These are phyloP conservation scores for Lagenidium giganteum DNA, from an alignment of 352 stramenopile species.

Conservation along the genomic window DNA sequence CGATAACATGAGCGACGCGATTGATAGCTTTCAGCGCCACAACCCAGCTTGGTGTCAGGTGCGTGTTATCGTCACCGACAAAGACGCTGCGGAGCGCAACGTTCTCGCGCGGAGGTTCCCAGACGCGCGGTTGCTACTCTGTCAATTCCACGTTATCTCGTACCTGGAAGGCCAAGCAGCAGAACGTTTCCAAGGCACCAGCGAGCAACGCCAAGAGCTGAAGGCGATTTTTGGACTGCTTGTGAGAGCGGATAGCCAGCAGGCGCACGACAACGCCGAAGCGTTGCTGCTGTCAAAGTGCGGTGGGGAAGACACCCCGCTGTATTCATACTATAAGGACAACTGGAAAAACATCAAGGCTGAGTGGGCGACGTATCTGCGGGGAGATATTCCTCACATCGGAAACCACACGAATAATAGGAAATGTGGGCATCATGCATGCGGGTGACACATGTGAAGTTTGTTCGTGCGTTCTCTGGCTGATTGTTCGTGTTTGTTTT, in stretches of 20 bases:
- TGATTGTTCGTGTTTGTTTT: too few species aligned
- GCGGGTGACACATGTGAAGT: too few species aligned
- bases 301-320: slow-evolving; percentile 1
- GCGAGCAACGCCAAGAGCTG: not conserved
- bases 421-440: too few species aligned
- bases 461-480: too few species aligned
- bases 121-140: slow-evolving; percentile 5
- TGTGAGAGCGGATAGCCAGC: too few species aligned
- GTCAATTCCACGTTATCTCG: slow-evolving; percentile 7
- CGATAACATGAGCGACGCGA: not conserved
- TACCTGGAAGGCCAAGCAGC: slow-evolving; percentile 8
- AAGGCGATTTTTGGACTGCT: too few species aligned
- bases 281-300: slow-evolving; percentile 6
- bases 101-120: slow-evolving; percentile 1
- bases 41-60: slow-evolving; percentile 1
- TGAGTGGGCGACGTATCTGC: not conserved
- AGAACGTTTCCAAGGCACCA: not conserved
- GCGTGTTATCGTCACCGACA: too few species aligned
- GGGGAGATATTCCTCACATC: slow-evolving; percentile 4
- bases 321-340: too few species aligned
- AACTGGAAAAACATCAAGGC: too few species aligned
- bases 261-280: slow-evolving; percentile 1
- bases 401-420: slow-evolving; percentile 15
- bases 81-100: slow-evolving; percentile 5
- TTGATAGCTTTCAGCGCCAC: slow-evolving; percentile 11